Base-by-base conservation (phyloP, 108 stramenopile species). In the Discostella stelligeroides region DNA sequence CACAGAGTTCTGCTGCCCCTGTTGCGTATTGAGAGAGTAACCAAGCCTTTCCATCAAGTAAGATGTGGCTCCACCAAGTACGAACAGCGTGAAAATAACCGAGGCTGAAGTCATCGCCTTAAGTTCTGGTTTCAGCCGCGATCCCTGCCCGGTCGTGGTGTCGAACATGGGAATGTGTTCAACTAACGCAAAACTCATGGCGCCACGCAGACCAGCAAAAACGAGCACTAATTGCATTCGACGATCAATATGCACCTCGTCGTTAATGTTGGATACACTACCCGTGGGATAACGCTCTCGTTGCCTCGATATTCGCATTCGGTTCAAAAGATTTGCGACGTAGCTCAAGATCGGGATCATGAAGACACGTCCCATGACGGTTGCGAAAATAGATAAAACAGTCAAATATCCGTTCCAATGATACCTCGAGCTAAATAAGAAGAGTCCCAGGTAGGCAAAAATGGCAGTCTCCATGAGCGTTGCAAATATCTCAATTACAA, bases 391-490 rank as follows among this genome's bases (percentile, higher is more conserved):
- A 25, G 87, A 82, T 67, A 96, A 68, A 10, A 85, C 12, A 3
- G 84, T 76, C 46, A 92, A 91, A 59, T 70, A 75, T 41, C 61
- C 37, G 60, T 85, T 89, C 90, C 90, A 93, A 43, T 91, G 86
- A 73, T 96, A 93, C 30, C 86, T 80, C 23, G 86, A 66, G 59
- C 89, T 91, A 56, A 94, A 94, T 28, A 96, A 66, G 61, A 96
- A 96, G 3, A 94, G 70, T 11, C 95, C 95, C 41, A 96, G 72
- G 63, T 96, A 96, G 25, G 92, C 92, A 76, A 96, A 96, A 45
- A 96, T 94, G 30, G 92, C 92, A 6, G 92, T 96, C 51, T 96
- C 95, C 92, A 93, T 93, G 66, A 91, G 78, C 42, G 87, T 88
- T 2, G 92, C 81, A 63, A 92, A 78, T 24, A 92, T 80, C 54